A percentile compares a stretch with the other conserved stretches of the same genome.
Conservation (phyloP, 2,329 filamentous ascomycete species). For the Pestalotiopsis sp. region DNA sequence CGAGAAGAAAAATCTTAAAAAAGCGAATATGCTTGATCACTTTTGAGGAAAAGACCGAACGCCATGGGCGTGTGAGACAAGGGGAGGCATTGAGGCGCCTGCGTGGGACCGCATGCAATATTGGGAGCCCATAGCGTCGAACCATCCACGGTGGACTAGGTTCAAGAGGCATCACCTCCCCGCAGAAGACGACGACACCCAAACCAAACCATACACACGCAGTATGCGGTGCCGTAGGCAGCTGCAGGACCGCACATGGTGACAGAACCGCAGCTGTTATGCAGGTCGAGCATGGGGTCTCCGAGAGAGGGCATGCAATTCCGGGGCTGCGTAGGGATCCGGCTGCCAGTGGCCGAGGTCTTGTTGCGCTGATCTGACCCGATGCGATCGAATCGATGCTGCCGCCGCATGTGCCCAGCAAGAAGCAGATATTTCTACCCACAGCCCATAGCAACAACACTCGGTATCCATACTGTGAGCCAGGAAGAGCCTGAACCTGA, state of each 20-base stretch:
- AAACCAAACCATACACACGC: not conserved
- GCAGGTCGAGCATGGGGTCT: not conserved
- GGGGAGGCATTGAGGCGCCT: not conserved
- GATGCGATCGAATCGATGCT: not conserved
- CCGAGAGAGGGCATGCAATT: not conserved
- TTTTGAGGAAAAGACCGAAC: not conserved
- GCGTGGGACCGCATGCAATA: constrained; percentile 19
- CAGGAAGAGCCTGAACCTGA: not conserved
- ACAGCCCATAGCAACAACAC: not conserved
- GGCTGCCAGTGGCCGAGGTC: not conserved
- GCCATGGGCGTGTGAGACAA: constrained; percentile 10
- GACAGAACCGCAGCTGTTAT: not conserved
- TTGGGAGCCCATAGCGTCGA: constrained; percentile 25
- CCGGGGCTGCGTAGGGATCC: not conserved
- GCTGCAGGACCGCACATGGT: not conserved
- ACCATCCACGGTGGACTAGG: constrained; percentile 17
- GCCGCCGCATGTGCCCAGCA: not conserved
- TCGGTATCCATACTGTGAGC: not conserved
- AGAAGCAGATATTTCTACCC: not conserved
- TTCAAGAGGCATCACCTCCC: not conserved
- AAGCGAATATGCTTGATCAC: not conserved
- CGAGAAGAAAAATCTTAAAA: not conserved
- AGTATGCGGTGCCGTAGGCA: not conserved
- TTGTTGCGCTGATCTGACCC: not conserved
- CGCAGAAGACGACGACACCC: no score